Evolutionary conservation across 108 stramenopile genomes (phyloP), one percentile per base, ranked within the genome.

Genomic region (Chaetoceros tenuissimus): DNA sequence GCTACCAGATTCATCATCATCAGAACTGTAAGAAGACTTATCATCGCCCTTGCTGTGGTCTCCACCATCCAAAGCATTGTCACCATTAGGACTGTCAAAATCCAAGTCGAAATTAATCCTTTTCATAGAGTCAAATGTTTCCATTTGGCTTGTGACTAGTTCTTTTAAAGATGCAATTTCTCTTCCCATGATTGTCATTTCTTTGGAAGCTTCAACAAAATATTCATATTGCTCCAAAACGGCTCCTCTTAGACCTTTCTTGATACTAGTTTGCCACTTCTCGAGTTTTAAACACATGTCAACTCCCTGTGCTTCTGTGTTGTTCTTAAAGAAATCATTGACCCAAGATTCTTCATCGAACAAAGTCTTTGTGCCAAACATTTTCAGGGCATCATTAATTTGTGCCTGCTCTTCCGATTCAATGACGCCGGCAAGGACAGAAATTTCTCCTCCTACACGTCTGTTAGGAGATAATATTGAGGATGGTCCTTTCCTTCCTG

Each of bases 131-230:
- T 80, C 80, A 24, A 91, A 66, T 0, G 74, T 76, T 46, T 87
- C 89, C 44, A 76, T 67, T 65, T 91, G 89, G 31, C 72, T 69
- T 59, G 87, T 83, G 13, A 91, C 82, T 59, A 82, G 62, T 0
- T 64, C 70, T 53, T 80, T 78, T 18, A 91, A 50, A 24, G 77
- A 67, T 7, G 77, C 74, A 24, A 91, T 81, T 57, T 91, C 89
- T 53, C 77, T 52, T 28, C 89, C 89, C 89, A 91, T 91, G 19
- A 69, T 85, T 10, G 89, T 84, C 89, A 91, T 91, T 79, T 91
- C 85, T 48, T 75, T 71, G 0, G 83, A 85, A 10, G 89, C 89
- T 53, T 91, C 85, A 22, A 91, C 89, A 66, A 91, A 91, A 69
- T 87, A 91, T 59, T 87, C 85, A 59, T 91, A 91, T 55, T 91